Evolutionary conservation across 495 filamentous ascomycete genomes (phyloP).

Genomic region (Polyplosphaeria fusca): DNA sequence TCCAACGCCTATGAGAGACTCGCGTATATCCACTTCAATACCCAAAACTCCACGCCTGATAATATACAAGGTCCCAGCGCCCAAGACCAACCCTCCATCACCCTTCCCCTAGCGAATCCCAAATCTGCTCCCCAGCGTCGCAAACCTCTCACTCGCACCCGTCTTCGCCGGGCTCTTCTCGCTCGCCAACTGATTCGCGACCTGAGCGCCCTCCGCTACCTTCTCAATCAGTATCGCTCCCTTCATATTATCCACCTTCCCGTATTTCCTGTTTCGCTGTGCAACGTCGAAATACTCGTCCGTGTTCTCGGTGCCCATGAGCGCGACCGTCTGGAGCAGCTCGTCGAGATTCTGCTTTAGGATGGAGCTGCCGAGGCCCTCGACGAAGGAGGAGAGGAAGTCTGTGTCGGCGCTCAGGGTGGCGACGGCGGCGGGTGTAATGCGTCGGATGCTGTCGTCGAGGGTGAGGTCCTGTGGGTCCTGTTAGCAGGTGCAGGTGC

Average conservation of each 20-base stretch:
- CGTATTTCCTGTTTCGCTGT: constrained; percentile 85
- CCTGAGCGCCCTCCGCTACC: constrained; percentile 36
- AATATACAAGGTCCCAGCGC: no score
- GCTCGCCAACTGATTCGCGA: constrained; percentile 19
- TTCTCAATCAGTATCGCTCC: constrained; percentile 86
- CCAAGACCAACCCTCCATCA: no score
- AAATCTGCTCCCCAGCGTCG: constrained; percentile 27
- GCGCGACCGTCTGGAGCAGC: constrained; percentile 79
- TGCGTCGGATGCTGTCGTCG: constrained; percentile 71
- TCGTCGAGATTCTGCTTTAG: constrained; percentile 85
- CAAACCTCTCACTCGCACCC: constrained; percentile 26
- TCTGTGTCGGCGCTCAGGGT: constrained; percentile 78
- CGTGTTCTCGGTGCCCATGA: constrained; percentile 78
- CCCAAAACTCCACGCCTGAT: no score
- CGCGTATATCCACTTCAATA: no score
- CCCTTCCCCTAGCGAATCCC: no score
- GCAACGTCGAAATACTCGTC: constrained; percentile 90
- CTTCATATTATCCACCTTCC: constrained; percentile 83
- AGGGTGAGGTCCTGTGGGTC: constrained; percentile 70
- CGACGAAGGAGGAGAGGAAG: constrained; percentile 80
- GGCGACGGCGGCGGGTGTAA: constrained; percentile 80
- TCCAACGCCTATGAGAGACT: no score
- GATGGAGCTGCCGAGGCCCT: constrained; percentile 72
- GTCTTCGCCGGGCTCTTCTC: constrained; percentile 28
- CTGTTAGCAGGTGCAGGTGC: no score